Base-by-base conservation (phyloP, 495 filamentous ascomycete genomes). In the Aspergillus ellipticus region DNA sequence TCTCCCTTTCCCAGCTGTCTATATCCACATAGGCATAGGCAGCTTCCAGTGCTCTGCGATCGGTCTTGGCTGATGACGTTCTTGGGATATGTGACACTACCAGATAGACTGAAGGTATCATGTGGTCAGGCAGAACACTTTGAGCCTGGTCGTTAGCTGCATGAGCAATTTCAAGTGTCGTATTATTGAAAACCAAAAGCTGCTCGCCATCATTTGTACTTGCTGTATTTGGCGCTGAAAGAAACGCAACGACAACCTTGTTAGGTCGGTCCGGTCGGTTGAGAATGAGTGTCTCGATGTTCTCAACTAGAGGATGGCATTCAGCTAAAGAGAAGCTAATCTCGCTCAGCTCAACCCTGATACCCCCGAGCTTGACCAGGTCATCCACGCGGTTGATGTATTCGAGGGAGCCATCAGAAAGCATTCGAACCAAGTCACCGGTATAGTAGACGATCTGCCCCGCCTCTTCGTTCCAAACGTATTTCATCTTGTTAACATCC, bases 351-450 rank as follows among this genome's bases (percentile, higher is more conserved):
- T 74, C 71, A 29, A 74, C 58, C 19, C 71, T 60, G 35, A 74
- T 71, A 17, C 71, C 71, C 28, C 67, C 66, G 16, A 74, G 57
- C 53, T 74, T 74, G 54, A 74, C 63, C 31, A 71, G 49, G 31
- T 74, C 71, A 60, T 74, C 71, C 1, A 59, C 63, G 49, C 71
- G 71, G 47, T 66, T 68, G 21, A 74, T 56, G 49, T 81, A 73
- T 39, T 74, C 67, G 11, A 83, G 62, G 6, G 69, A 73, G 3
- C 74, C 78, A 54, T 77, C 68, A 6, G 60, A 55, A 29, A 76
- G 50, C 58, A 75, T 71, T 15, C 73, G 69, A 21, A 75, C 79
- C 17, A 80, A 56, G 59, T 84, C 81, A 11, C 80, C 81, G 11
- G 80, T 84, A 31, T 76, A 74, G 55, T 82, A 84, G 7, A 82